Base-by-base conservation (phyloP, 164 flowering plant genomes). In the Stephania japonica region DNA sequence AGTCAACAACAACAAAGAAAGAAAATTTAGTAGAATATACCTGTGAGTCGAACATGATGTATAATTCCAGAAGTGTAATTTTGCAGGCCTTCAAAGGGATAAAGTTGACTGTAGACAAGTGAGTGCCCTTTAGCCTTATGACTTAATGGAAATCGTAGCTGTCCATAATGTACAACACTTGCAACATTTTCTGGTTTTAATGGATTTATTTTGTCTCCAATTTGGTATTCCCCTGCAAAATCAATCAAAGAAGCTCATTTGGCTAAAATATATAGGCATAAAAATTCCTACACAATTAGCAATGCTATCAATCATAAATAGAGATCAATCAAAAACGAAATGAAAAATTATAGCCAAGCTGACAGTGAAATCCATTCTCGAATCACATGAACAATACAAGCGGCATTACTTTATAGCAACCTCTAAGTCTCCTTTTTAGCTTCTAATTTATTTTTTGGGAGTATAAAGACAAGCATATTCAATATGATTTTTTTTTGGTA, bases 61-160 rank as follows among this genome's bases (percentile, higher is more conserved):
- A 95, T 93, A 24, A 95, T 91, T 32, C 99, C 98, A 21, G 99
- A 95, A 42, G 92, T 89, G 76, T 95, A 95, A 75, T 95, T 95
- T 78, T 84, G 86, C 26, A 95, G 87, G 26, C 93, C 96, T 76
- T 91, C 80, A 72, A 87, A 93, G 14, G 94, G 98, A 77, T 95
- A 93, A n/a, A 88, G 87, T 72, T 93, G 99, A 67, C 63, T 87
- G 78, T 95, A 95, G 71, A 95, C 80, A 44, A 86, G 91, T 42
- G 99, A 87, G 73, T 87, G 19, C 5, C 99, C 99, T 0, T 32
- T 82, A 4, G 86, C 86, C 71, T 83, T 70, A 77, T 83, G 80
- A 62, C 1, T 73, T 65, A 88, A 50, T 21, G 80, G 79, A 43
- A 42, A 16, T 53, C 78, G 71, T 19, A 72, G 50, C 44, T 6